Evolutionary conservation across 257 asterid species (phyloP).

Genomic region (Thymus quinquecostatus): DNA sequence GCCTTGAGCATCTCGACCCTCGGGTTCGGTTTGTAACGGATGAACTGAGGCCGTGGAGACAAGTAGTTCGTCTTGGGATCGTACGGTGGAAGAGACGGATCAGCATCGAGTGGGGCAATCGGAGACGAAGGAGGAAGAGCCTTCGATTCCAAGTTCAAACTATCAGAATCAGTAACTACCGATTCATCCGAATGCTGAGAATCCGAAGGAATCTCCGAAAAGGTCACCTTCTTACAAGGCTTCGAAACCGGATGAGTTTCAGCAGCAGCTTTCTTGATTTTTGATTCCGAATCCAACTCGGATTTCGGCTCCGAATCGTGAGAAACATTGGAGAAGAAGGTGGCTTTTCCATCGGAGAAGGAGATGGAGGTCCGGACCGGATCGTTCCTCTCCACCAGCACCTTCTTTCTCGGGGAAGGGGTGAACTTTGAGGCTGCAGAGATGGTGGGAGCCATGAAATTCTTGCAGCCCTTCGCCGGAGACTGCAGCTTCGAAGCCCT

Average conservation of each 20-base stretch:
- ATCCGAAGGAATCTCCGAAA: conserved; percentile 44
- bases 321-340: conserved; percentile 48
- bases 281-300: conserved; percentile 31
- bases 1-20: conserved; percentile 54
- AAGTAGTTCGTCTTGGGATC: conserved; percentile 81
- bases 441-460: conserved; percentile 91
- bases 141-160: conserved; percentile 31
- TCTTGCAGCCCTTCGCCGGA: conserved; percentile 63
- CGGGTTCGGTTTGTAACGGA: conserved; percentile 74
- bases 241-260: conserved; percentile 49
- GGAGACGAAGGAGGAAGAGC: conserved; percentile 34
- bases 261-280: conserved; percentile 30
- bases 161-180: conserved; percentile 36
- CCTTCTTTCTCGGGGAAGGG: conserved; percentile 82
- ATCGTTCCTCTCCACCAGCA: conserved; percentile 79
- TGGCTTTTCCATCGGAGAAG: conserved; percentile 73
- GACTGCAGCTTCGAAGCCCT: conserved; percentile 51
- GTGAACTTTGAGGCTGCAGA: conserved; percentile 92
- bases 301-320: conserved; percentile 35
- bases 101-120: conserved; percentile 78
- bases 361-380: conserved; percentile 74
- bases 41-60: conserved; percentile 88
- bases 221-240: conserved; percentile 55
- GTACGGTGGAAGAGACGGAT: conserved; percentile 75
- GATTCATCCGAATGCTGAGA: conserved; percentile 36